These are phyloP conservation scores for Linum trigynum DNA, from an alignment of 345 rosid species.

Conservation along the genomic window DNA sequence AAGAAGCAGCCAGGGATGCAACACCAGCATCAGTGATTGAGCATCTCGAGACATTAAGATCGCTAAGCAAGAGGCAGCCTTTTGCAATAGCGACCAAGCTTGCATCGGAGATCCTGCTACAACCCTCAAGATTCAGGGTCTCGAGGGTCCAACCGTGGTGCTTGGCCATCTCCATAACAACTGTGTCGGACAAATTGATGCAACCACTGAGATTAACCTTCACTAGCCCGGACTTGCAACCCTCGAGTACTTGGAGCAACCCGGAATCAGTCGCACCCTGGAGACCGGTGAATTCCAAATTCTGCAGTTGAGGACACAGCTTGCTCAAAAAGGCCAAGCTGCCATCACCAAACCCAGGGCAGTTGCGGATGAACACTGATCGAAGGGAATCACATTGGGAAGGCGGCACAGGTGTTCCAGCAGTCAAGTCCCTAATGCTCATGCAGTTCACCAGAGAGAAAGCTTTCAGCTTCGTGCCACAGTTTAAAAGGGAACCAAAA, in stretches of 20 bases:
- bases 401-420: constrained; percentile 23
- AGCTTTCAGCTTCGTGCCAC: constrained; percentile 61
- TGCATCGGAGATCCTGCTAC: constrained; percentile 56
- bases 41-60: constrained; percentile 56
- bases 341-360: constrained; percentile 80
- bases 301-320: constrained; percentile 61
- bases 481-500: constrained; percentile 64
- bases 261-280: constrained; percentile 66
- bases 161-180: constrained; percentile 32
- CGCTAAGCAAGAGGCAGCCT: constrained; percentile 42
- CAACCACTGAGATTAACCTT: constrained; percentile 55
- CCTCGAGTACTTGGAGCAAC: constrained; percentile 40
- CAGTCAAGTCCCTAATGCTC: constrained; percentile 49
- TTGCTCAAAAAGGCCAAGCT: constrained; percentile 59
- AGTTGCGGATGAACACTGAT: constrained; percentile 52
- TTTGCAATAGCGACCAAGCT: constrained; percentile 50
- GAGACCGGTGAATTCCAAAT: constrained; percentile 61
- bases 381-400: constrained; percentile 44
- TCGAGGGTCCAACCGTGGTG: constrained; percentile 56
- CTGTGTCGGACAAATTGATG: constrained; percentile 47
- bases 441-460: constrained; percentile 58
- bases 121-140: constrained; percentile 50
- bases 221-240: constrained; percentile 43
- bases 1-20: constrained; percentile 37
- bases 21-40: constrained; percentile 46